These are phyloP conservation scores for Auxenochlorella protothecoides DNA, from an alignment of 139 green algal species.

Conservation along the genomic window DNA sequence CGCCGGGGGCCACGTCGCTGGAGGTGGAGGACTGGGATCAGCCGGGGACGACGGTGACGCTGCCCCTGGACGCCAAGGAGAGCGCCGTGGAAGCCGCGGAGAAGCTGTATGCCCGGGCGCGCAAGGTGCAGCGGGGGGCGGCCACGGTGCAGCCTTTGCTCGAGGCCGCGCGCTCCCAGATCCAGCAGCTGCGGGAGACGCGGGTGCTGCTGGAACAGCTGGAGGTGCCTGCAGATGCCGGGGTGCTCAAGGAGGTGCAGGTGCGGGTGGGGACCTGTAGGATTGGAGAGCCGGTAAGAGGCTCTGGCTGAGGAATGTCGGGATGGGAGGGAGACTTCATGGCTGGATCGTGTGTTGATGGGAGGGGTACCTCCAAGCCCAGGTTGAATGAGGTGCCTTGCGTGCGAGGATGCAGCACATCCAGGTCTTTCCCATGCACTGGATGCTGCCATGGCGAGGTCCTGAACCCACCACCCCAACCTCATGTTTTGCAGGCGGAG, in stretches of 20 bases:
- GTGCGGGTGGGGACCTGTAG: not conserved
- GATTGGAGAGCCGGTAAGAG: too few relatives aligned
- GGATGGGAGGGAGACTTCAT: too few relatives aligned
- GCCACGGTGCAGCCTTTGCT: conserved; percentile 58
- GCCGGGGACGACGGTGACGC: conserved; percentile 30
- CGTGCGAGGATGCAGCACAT: too few relatives aligned
- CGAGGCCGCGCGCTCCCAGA: conserved; percentile 24
- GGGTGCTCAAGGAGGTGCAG: conserved; percentile 25
- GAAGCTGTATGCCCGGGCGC: conserved; percentile 52
- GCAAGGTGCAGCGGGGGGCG: conserved; percentile 50
- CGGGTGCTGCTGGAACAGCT: conserved; percentile 28
- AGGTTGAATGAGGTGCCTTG: too few relatives aligned
- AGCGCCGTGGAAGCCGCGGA: conserved; percentile 35
- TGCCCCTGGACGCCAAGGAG: conserved; percentile 43
- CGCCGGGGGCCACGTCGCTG: conserved; percentile 15
- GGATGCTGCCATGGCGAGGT: too few relatives aligned
- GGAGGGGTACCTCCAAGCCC: too few relatives aligned
- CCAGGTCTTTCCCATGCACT: too few relatives aligned
- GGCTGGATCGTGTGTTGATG: too few relatives aligned
- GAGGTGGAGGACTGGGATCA: conserved; percentile 72
- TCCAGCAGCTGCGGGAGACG: conserved; percentile 32
- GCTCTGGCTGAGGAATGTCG: too few relatives aligned
- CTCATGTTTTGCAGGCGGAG: conserved; percentile 45
- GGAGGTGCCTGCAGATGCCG: conserved; percentile 11
- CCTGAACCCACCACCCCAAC: too few relatives aligned